Conservation (phyloP, 371 early-diverging fungal species). For the Parasitella parasitica region DNA sequence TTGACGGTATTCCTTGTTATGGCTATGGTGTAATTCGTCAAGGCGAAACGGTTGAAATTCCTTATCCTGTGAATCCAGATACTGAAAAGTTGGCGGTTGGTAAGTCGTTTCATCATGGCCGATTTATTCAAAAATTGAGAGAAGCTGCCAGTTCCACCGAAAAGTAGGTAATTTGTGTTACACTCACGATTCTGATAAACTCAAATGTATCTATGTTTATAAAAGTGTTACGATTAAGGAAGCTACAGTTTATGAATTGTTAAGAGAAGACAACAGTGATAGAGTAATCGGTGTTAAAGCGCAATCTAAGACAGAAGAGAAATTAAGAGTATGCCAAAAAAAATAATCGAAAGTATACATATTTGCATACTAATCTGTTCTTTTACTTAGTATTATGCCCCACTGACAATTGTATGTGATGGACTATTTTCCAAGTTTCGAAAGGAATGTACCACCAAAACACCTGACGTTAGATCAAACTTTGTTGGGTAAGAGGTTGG, state of each 20-base stretch:
- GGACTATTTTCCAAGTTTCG: slow-evolving; percentile 95
- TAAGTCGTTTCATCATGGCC: slow-evolving; percentile 86
- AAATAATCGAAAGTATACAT: not conserved
- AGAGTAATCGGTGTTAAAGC: slow-evolving; percentile 57
- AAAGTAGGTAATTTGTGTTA: slow-evolving; percentile 9
- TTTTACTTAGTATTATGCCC: slow-evolving; percentile 48
- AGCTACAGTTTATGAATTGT: slow-evolving; percentile 64
- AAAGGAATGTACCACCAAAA: slow-evolving; percentile 60
- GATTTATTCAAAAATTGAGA: slow-evolving; percentile 83
- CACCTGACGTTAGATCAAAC: slow-evolving; percentile 64
- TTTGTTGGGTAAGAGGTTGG: slow-evolving; percentile 66
- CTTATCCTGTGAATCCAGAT: slow-evolving; percentile 47
- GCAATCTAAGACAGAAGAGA: slow-evolving; percentile 26
- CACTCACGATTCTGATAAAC: not conserved
- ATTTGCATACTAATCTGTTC: not conserved
- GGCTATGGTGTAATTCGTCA: slow-evolving; percentile 78
- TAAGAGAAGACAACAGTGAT: slow-evolving; percentile 42
- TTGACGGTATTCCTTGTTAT: slow-evolving; percentile 76
- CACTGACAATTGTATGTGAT: slow-evolving; percentile 84
- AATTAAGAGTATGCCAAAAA: not conserved
- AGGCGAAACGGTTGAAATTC: slow-evolving; percentile 52
- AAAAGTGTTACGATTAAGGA: slow-evolving; percentile 71
- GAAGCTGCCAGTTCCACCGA: slow-evolving; percentile 53
- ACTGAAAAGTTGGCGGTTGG: slow-evolving; percentile 54
- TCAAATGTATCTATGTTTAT: not conserved